Conservation (phyloP, 192 early-diverging fungal species). For the Umbelopsis sp. region DNA sequence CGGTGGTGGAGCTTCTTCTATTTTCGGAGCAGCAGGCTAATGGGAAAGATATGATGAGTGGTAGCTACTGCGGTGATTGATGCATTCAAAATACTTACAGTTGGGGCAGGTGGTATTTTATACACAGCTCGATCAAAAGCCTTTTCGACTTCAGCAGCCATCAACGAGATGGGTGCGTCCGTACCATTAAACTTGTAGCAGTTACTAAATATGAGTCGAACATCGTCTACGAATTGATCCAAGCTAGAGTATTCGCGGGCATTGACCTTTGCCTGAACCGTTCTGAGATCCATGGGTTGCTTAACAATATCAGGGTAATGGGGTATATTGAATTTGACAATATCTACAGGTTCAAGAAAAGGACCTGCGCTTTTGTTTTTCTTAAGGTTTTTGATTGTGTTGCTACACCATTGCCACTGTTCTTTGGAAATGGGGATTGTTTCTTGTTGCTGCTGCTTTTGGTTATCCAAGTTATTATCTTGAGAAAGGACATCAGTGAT, state of each 20-base stretch:
- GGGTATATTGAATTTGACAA: constrained; percentile 64
- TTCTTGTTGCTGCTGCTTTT: no score
- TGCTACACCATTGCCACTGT: constrained; percentile 17
- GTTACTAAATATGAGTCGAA: constrained; percentile 75
- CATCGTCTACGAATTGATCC: constrained; percentile 46
- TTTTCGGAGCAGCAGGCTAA: no score
- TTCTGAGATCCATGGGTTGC: constrained; percentile 73
- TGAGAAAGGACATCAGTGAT: no score
- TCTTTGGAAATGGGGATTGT: not conserved
- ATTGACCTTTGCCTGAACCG: constrained; percentile 48
- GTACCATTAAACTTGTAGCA: constrained; percentile 80
- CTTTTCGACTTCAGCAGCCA: constrained; percentile 65
- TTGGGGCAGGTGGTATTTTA: constrained; percentile 59
- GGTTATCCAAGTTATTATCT: not conserved
- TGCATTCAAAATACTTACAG: constrained; percentile 35
- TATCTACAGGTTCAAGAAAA: constrained; percentile 85
- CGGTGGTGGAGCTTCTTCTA: not conserved
- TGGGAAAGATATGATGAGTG: not conserved
- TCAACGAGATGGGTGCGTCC: constrained; percentile 62
- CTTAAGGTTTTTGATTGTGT: constrained; percentile 63
- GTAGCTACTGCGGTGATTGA: not conserved
- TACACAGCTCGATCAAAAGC: constrained; percentile 63
- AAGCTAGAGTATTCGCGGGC: constrained; percentile 38
- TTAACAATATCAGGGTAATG: constrained; percentile 73
- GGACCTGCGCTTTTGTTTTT: constrained; percentile 73